These are phyloP conservation scores for Diaporthe aspalathi DNA, from an alignment of 2,329 filamentous ascomycete genomes.

Conservation along the genomic window DNA sequence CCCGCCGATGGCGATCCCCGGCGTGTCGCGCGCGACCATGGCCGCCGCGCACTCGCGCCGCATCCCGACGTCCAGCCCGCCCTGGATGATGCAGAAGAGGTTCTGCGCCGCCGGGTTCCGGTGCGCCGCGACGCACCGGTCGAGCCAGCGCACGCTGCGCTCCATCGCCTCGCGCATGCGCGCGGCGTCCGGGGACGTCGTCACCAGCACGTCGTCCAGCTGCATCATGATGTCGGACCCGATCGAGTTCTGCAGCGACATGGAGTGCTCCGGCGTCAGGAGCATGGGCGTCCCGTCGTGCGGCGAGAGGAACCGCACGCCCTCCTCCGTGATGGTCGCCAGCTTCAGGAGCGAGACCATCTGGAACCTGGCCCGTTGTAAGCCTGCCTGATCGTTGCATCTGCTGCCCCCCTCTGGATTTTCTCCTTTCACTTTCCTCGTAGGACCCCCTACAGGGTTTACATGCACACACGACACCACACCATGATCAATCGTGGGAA, in stretches of 20 bases:
- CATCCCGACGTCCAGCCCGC: conserved; percentile 89
- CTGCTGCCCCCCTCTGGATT: no score
- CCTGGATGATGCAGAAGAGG: conserved; percentile 98
- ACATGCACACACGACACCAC: background rate
- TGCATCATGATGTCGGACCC: conserved; percentile 99
- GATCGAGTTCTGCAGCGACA: conserved; percentile 94
- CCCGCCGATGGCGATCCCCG: conserved; percentile 95
- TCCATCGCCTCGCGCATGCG: conserved; percentile 97
- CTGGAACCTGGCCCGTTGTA: conserved; percentile 77
- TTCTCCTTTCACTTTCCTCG: background rate
- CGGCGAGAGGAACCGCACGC: conserved; percentile 94
- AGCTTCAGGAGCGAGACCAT: conserved; percentile 98
- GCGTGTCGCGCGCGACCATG: conserved; percentile 92
- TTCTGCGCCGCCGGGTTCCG: conserved; percentile 86
- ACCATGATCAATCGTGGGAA: background rate
- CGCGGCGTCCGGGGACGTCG: conserved; percentile 87
- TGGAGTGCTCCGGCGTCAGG: conserved; percentile 96
- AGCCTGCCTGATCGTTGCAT: background rate
- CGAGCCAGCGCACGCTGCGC: conserved; percentile 93
- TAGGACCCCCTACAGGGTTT: background rate
- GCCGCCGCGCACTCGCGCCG: conserved; percentile 83
- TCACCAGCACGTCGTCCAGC: conserved; percentile 96
- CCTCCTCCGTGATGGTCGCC: conserved; percentile 93
- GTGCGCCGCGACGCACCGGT: conserved; percentile 93
- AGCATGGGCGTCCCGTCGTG: conserved; percentile 97